These are phyloP conservation scores for Rubus idaeus DNA, from an alignment of 306 rosid genomes.

Conservation along the genomic window DNA sequence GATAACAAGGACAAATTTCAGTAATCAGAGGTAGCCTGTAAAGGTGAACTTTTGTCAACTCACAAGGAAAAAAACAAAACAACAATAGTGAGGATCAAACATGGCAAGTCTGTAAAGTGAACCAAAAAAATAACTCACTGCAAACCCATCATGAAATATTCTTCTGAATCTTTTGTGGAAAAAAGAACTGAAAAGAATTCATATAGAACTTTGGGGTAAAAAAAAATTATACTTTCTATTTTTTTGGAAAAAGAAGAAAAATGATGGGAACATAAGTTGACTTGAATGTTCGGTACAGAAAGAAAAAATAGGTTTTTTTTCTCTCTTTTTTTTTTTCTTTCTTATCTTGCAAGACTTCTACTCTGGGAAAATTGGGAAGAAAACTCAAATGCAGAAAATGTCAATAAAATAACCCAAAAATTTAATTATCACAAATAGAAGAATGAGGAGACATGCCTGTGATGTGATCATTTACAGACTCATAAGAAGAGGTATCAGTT, in stretches of 20 bases:
- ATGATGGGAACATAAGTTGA: constrained; percentile 28
- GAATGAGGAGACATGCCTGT: constrained; percentile 33
- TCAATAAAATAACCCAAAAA: neutral
- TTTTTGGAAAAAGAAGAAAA: constrained; percentile 3
- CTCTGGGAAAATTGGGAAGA: neutral
- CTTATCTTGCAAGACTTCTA: constrained; percentile 19
- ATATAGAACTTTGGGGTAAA: constrained; percentile 22
- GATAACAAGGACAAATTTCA: constrained; percentile 31
- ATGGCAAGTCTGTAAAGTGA: constrained; percentile 45
- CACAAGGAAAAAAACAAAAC: constrained; percentile 25
- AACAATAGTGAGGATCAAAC: constrained; percentile 34
- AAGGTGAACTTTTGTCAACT: constrained; percentile 28
- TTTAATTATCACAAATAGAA: neutral
- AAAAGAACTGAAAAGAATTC: constrained; percentile 32
- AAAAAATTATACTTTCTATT: constrained; percentile 2
- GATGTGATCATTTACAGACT: constrained; percentile 47
- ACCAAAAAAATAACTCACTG: constrained; percentile 6
- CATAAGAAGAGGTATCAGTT: constrained; percentile 43
- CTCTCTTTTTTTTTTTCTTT: neutral
- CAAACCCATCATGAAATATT: constrained; percentile 30
- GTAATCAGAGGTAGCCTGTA: constrained; percentile 19
- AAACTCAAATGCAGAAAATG: neutral
- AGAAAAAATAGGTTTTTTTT: neutral
- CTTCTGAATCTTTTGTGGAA: constrained; percentile 28
- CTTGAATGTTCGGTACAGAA: constrained; percentile 31